Evolutionary conservation across 2,329 filamentous ascomycete species (phyloP).

Genomic region (Tolypocladium paradoxum): DNA sequence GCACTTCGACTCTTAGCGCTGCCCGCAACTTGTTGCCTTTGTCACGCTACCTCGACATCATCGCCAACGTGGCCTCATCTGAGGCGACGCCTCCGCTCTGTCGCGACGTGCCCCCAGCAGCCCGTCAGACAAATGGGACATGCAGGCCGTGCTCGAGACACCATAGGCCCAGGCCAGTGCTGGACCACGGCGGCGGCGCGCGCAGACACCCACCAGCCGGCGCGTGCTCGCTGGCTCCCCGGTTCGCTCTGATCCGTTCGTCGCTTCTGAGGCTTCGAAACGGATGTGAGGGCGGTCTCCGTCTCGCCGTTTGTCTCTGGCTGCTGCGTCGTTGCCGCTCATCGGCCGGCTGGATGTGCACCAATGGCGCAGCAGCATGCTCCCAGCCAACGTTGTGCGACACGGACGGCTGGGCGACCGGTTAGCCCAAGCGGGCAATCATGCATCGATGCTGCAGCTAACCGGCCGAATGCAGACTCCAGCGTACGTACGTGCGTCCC

Average conservation of each 20-base stretch:
- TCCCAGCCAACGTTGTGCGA: background rate
- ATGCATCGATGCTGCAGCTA: background rate
- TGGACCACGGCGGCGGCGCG: background rate
- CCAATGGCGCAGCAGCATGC: background rate
- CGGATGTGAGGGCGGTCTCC: background rate
- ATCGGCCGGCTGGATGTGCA: background rate
- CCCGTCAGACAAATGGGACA: background rate
- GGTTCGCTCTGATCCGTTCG: too few relatives aligned
- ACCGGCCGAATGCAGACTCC: background rate
- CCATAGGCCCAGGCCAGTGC: background rate
- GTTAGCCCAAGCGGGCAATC: background rate
- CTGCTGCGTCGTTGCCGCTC: background rate
- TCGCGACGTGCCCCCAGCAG: background rate
- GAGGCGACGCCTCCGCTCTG: background rate
- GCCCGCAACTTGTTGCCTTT: background rate
- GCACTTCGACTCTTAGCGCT: background rate
- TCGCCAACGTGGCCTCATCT: slow-evolving; percentile 5
- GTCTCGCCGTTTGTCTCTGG: background rate
- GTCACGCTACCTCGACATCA: slow-evolving; percentile 9
- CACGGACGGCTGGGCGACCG: background rate
- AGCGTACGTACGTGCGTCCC: background rate
- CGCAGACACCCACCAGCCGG: background rate
- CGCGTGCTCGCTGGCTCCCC: background rate
- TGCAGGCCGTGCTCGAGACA: background rate
- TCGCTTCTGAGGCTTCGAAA: too few relatives aligned